phyloP scores from a whole-genome alignment of 2,329 filamentous ascomycete genomes.

The Periconia sp. region DNA sequence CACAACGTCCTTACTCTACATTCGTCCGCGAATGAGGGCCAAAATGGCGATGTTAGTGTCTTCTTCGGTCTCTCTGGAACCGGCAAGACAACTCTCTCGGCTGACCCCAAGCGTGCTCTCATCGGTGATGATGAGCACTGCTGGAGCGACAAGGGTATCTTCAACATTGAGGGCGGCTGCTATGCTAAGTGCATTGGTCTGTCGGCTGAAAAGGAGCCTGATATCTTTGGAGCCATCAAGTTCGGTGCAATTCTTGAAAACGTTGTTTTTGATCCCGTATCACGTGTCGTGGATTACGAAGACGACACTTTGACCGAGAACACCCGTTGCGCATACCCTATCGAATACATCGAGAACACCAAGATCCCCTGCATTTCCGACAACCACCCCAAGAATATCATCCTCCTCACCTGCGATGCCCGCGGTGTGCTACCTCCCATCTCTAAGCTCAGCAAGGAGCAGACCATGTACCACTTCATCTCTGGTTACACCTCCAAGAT shows the following conservation, averaged over 20 bases:
- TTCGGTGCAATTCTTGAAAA: slow-evolving; percentile 98
- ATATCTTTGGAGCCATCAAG: slow-evolving; percentile 93
- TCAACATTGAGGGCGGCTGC: slow-evolving; percentile 99
- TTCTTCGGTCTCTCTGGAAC: slow-evolving; percentile 99
- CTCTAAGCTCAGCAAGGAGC: slow-evolving; percentile 89
- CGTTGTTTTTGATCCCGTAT: slow-evolving; percentile 92
- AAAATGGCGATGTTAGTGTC: slow-evolving; percentile 92
- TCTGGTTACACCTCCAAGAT: slow-evolving; percentile 99
- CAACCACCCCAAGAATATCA: slow-evolving; percentile 93
- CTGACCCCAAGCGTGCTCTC: slow-evolving; percentile 91
- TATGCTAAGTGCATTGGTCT: slow-evolving; percentile 99
- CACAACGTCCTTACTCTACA: slow-evolving; percentile 98
- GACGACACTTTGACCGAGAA: slow-evolving; percentile 95
- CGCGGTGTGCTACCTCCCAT: slow-evolving; percentile 96
- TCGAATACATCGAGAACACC: slow-evolving; percentile 98
- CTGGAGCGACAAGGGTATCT: slow-evolving; percentile 95
- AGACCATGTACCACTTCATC: slow-evolving; percentile 99
- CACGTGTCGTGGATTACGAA: slow-evolving; percentile 92
- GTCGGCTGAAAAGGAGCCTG: slow-evolving; percentile 97
- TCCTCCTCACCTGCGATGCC: slow-evolving; percentile 96
- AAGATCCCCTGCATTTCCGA: slow-evolving; percentile 93
- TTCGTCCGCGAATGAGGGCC: slow-evolving; percentile 97
- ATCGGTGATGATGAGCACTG: slow-evolving; percentile 99
- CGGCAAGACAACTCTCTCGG: slow-evolving; percentile 97
- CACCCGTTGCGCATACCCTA: slow-evolving; percentile 97